Evolutionary conservation across 176 grass and related monocot genomes (phyloP).

Genomic region (Hordeum marinum): DNA sequence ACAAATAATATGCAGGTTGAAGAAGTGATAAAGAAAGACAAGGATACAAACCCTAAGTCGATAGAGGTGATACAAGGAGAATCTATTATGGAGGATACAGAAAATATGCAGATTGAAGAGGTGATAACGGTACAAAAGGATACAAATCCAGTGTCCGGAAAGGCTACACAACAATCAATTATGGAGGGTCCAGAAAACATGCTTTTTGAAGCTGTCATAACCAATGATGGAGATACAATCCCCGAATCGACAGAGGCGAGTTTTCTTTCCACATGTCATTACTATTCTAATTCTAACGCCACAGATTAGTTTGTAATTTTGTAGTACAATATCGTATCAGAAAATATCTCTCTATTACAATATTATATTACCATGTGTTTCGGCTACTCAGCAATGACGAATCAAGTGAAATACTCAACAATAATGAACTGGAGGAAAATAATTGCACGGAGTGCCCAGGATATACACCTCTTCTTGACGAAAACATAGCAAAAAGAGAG

Average conservation of each 20-base stretch:
- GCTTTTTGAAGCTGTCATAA: too few species aligned
- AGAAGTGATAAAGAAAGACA: background rate
- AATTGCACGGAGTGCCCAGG: background rate
- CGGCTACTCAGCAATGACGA: background rate
- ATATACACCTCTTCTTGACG: background rate
- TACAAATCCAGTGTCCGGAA: too few species aligned
- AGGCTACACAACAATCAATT: too few species aligned
- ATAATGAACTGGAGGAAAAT: background rate
- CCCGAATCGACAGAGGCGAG: too few species aligned
- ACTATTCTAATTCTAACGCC: too few species aligned
- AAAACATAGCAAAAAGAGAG: background rate
- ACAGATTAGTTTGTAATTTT: too few species aligned
- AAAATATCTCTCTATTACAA: background rate
- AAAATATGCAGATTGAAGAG: too few species aligned
- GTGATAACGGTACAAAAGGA: too few species aligned
- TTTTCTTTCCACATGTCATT: too few species aligned
- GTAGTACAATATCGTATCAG: background rate
- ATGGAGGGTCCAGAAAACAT: too few species aligned
- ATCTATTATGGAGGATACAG: too few species aligned
- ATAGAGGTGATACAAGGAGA: background rate
- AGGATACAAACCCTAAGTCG: background rate
- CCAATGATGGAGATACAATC: too few species aligned
- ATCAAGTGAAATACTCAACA: background rate
- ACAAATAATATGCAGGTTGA: background rate
- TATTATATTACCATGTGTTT: background rate